Conservation (phyloP, 83 land plant species). For the Isoetes engelmannii region DNA sequence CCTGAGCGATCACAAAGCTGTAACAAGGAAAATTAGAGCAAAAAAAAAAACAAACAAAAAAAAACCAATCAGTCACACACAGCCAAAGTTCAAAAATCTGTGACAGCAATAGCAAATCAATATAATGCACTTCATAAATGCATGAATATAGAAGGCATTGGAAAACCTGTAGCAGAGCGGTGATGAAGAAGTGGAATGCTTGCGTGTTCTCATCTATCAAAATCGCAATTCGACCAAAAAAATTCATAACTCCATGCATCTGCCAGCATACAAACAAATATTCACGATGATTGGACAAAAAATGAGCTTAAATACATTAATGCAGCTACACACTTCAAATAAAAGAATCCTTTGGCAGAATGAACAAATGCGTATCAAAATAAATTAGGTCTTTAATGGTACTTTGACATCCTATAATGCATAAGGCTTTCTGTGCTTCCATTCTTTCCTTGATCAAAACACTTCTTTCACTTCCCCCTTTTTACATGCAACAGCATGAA, state of each 20-base stretch:
- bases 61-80: neutral
- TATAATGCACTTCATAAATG: neutral
- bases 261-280: conserved; percentile 14
- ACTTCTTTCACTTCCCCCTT: too few species aligned
- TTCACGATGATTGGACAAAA: neutral
- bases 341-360: too few species aligned
- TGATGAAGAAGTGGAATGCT: conserved; percentile 74
- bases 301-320: neutral
- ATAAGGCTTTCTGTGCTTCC: too few species aligned
- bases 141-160: neutral
- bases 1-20: conserved; percentile 71
- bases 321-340: neutral
- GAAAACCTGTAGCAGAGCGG: conserved; percentile 66
- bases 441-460: too few species aligned
- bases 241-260: conserved; percentile 63
- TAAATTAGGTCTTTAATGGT: too few species aligned
- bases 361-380: too few species aligned
- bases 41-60: neutral
- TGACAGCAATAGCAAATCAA: neutral
- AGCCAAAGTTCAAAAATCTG: neutral
- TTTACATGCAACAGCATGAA: too few species aligned
- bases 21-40: conserved; percentile 4
- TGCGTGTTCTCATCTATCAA: conserved; percentile 74
- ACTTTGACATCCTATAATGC: too few species aligned
- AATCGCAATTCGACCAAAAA: conserved; percentile 61